Base-by-base conservation (phyloP, 2,329 filamentous ascomycete genomes). In the Colletotrichum sansevieriae region DNA sequence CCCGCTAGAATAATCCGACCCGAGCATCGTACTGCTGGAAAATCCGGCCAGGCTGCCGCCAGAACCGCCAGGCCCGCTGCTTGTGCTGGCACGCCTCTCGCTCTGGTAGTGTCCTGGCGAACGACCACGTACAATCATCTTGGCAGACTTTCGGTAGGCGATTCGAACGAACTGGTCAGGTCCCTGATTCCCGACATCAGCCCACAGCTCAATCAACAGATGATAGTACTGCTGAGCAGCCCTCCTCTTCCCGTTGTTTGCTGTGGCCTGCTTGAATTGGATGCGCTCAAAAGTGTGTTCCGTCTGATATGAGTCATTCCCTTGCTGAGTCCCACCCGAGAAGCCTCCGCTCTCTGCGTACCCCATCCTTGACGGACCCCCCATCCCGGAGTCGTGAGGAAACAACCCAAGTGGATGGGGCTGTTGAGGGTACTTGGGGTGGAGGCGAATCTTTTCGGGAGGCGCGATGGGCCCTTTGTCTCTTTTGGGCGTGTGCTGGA, bases 151-250 rank as follows among this genome's bases (percentile, higher is more conserved):
- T 55, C 87, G 86, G 65, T 88, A 88, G 3, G 92, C 92, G 59
- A 96, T 84, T 75, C 91, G 91, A 74, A 94, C 82, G 81, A 87
- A 94, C 37, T 87, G 84, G 1, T 88, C 85, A 18, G 72, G 76
- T 67, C 65, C 79, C 73, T 79, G 83, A 11, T 11, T 12, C 2
- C 88, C 85, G 8, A 93, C 82, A 71, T 95, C 90, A 8, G 88
- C 93, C 79, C 89, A 93, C 1, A 97, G 87, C 76, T 97, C 94
- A 4, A 97, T 91, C 52, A 97, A 88, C n/a, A 98, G 85, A 74
- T 96, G 93, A 75, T 97, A 97, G 78, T 94, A 97, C 74, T 97
- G 95, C 76, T 98, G 94, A 18, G 94, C 93, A 1, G 94, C 94
- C 65, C 95, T 86, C 73, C 95, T 87, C 78, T 97, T 97, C 54